Conservation (phyloP, 2,329 filamentous ascomycete species). For the Dendryphion nanum region DNA sequence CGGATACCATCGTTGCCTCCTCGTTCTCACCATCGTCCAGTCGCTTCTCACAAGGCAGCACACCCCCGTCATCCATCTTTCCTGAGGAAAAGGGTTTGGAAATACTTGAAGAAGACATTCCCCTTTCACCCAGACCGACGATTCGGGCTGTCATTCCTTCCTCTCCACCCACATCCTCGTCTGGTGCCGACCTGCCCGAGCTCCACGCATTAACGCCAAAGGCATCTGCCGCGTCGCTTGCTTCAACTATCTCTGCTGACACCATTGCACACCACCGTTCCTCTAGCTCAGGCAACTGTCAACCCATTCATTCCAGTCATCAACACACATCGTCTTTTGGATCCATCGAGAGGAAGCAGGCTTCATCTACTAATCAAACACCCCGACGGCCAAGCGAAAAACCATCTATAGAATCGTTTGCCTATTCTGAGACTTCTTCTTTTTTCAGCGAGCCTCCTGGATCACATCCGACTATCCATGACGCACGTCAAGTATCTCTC, state of each 20-base stretch:
- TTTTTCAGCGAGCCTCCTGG: slow-evolving; percentile 32
- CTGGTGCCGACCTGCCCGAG: slow-evolving; percentile 27
- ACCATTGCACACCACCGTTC: slow-evolving; percentile 17
- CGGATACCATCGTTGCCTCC: slow-evolving; percentile 37
- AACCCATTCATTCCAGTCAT: slow-evolving; percentile 21
- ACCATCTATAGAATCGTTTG: slow-evolving; percentile 33
- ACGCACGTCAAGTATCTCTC: slow-evolving; percentile 32
- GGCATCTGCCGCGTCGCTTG: slow-evolving; percentile 37
- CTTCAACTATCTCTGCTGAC: slow-evolving; percentile 28
- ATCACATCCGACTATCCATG: slow-evolving; percentile 33
- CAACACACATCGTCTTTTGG: slow-evolving; percentile 25
- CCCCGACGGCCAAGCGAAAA: slow-evolving; percentile 27
- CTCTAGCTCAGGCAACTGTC: slow-evolving; percentile 24
- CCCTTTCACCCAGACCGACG: slow-evolving; percentile 23
- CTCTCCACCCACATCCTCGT: slow-evolving; percentile 18
- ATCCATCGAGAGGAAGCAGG: slow-evolving; percentile 30
- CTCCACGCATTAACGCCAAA: slow-evolving; percentile 34
- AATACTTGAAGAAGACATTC: slow-evolving; percentile 33
- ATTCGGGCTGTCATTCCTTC: slow-evolving; percentile 41
- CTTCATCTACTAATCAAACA: slow-evolving; percentile 30
- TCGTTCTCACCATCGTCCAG: slow-evolving; percentile 37
- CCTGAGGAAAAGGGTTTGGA: slow-evolving; percentile 30
- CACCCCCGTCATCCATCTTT: slow-evolving; percentile 36
- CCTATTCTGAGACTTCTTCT: slow-evolving; percentile 35
- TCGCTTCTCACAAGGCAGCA: slow-evolving; percentile 40